Evolutionary conservation across 371 early-diverging fungal species (phyloP), one percentile per base, ranked within the genome.

Genomic region (Syncephalis plumigaleata): DNA sequence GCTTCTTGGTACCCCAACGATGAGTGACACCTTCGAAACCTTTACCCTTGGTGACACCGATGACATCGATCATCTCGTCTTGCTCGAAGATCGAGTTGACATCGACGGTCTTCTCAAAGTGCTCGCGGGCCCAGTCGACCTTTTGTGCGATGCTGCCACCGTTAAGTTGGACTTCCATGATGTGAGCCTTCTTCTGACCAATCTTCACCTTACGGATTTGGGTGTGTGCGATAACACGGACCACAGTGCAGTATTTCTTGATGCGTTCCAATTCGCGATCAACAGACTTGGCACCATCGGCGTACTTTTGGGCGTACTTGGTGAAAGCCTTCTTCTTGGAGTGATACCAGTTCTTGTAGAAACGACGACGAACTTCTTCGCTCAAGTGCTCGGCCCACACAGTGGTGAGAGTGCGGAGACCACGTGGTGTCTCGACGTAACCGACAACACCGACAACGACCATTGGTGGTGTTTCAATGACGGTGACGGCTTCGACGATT

Each of bases 1-100:
- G 87, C 82, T 96, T 99, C 80, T 93, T 98, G 69, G 94, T 92
- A 63, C 99, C 99, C 97, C 97, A 99, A 85, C 99, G 94, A 65
- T 86, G 87, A 55, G 98, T 94, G 61, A 95, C 95, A 77, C 99
- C 98, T 75, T 91, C 89, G 75, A 87, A 94, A 77, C 99, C 99
- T 70, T 98, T 87, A 84, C 99, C 99, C 81, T 98, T 95, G 72
- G 99, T 98, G 48, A 98, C 91, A 59, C 93, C 98, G 62, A 99
- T 96, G 60, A 91, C 73, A 73, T 99, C 99, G 55, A 98, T 82
- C 81, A 94, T 87, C 75, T 99, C 99, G 68, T 98, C 87, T 73
- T 87, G 84, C 64, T 83, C 85, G 69, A 98, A 96, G 61, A 98
- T 81, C 49, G 91, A 81, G 51, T 64, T 57, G 59, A 98, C 75